phyloP scores from a whole-genome alignment of 805 yeast genomes.

The Cyberlindnera maritima region DNA sequence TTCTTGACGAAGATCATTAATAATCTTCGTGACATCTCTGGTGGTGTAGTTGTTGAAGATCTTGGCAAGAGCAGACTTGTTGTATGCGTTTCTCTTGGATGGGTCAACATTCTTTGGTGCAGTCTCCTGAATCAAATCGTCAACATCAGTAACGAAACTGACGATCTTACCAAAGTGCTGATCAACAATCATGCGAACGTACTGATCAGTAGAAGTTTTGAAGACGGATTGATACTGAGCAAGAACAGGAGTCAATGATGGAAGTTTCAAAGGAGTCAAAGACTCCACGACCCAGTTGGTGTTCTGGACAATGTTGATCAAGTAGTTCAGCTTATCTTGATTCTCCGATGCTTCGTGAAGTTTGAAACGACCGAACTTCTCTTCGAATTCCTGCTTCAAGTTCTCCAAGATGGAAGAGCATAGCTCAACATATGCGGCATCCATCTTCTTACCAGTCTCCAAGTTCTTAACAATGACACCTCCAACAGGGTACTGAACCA shows the following conservation, averaged over 20 bases:
- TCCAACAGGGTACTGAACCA: slow-evolving; percentile 16
- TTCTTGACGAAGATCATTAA: slow-evolving; percentile 52
- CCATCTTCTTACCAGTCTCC: slow-evolving; percentile 27
- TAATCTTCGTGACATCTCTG: slow-evolving; percentile 53
- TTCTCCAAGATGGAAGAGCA: slow-evolving; percentile 31
- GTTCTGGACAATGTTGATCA: slow-evolving; percentile 50
- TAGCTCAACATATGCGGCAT: slow-evolving; percentile 30
- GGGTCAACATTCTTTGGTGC: slow-evolving; percentile 37
- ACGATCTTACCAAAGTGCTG: slow-evolving; percentile 66
- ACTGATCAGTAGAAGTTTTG: slow-evolving; percentile 35
- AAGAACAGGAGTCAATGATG: slow-evolving; percentile 14
- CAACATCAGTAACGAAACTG: slow-evolving; percentile 63
- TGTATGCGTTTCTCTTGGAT: slow-evolving; percentile 61
- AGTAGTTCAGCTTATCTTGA: slow-evolving; percentile 38
- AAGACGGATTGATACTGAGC: slow-evolving; percentile 27
- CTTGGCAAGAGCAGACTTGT: slow-evolving; percentile 54
- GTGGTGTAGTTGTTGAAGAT: slow-evolving; percentile 56
- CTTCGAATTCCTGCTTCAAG: slow-evolving; percentile 23
- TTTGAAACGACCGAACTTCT: slow-evolving; percentile 19
- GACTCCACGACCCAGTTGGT: slow-evolving; percentile 50
- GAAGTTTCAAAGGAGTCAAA: slow-evolving; percentile 27
- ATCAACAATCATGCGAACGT: slow-evolving; percentile 45
- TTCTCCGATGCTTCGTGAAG: slow-evolving; percentile 20
- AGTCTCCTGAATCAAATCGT: slow-evolving; percentile 41
- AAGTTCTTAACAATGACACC: neutral